Conservation (phyloP, 257 asterid genomes). For the Petunia axillaris region DNA sequence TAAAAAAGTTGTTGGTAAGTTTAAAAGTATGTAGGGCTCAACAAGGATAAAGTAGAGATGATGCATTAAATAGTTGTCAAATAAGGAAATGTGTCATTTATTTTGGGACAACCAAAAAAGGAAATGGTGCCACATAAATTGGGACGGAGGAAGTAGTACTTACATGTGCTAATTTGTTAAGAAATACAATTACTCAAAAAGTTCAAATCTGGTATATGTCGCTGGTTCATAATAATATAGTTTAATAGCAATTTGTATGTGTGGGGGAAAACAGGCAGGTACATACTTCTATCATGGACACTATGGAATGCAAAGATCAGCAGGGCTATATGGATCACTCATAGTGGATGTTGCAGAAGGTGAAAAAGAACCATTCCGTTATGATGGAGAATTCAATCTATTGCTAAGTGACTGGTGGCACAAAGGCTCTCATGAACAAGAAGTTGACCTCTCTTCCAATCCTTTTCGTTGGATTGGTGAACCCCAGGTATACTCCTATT, state of each 20-base stretch:
- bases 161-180: too few relatives aligned
- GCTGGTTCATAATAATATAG: not conserved
- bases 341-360: constrained; percentile 75
- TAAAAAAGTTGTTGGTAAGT: too few relatives aligned
- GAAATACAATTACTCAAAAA: too few relatives aligned
- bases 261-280: constrained; percentile 55
- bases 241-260: too few relatives aligned
- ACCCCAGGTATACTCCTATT: constrained; percentile 58
- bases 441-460: constrained; percentile 66
- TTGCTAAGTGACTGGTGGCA: constrained; percentile 94
- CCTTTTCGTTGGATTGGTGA: constrained; percentile 94
- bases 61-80: too few relatives aligned
- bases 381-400: constrained; percentile 70
- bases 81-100: too few relatives aligned
- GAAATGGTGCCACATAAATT: too few relatives aligned
- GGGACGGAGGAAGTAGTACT: too few relatives aligned
- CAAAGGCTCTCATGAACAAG: constrained; percentile 60
- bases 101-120: too few relatives aligned
- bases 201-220: not conserved
- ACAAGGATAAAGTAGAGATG: too few relatives aligned
- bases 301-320: constrained; percentile 94
- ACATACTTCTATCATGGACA: constrained; percentile 95
- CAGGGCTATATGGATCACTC: constrained; percentile 76
- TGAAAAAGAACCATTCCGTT: constrained; percentile 56
- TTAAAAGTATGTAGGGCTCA: too few relatives aligned